These are phyloP conservation scores for Acrodontium crateriforme DNA, from an alignment of 2,329 filamentous ascomycete species.

Conservation along the genomic window DNA sequence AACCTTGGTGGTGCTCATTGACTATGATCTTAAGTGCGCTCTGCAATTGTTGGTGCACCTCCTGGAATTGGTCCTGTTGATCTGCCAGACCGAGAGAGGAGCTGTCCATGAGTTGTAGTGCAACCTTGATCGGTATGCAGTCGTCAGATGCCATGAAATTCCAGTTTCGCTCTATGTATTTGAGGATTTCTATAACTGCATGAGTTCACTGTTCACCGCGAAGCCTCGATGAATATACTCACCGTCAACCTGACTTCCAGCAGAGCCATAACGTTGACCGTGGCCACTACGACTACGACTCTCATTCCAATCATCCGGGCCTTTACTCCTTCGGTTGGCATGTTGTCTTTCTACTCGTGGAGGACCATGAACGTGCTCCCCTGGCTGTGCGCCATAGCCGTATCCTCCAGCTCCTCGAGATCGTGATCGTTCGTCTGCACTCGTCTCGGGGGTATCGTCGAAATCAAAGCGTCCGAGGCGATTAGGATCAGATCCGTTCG, in stretches of 20 bases:
- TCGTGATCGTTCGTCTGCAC: conserved; percentile 22
- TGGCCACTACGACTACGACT: conserved; percentile 15
- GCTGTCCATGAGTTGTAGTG: conserved; percentile 84
- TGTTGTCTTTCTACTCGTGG: conserved; percentile 30
- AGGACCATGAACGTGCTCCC: conserved; percentile 12
- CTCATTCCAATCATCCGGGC: conserved; percentile 13
- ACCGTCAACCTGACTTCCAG: conserved; percentile 30
- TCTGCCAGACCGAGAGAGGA: conserved; percentile 87
- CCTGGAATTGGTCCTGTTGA: conserved; percentile 72
- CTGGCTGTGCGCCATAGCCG: conserved; percentile 22
- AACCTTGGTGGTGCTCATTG: conserved; percentile 96
- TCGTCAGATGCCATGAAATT: conserved; percentile 78
- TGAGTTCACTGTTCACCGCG: background rate
- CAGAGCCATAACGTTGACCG: conserved; percentile 21
- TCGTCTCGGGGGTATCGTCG: conserved; percentile 22
- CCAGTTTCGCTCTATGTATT: conserved; percentile 81
- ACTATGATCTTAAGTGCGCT: conserved; percentile 87
- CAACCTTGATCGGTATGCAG: conserved; percentile 84
- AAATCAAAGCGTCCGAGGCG: conserved; percentile 23
- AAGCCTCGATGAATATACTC: conserved; percentile 7
- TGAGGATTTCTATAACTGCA: conserved; percentile 44
- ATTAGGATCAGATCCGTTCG: conserved; percentile 24
- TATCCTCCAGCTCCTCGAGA: conserved; percentile 22
- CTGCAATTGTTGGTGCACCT: conserved; percentile 79
- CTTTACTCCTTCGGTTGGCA: conserved; percentile 28